Conservation (phyloP, 1,284 basidiomycete genomes). For the Cryptococcus sp. region DNA sequence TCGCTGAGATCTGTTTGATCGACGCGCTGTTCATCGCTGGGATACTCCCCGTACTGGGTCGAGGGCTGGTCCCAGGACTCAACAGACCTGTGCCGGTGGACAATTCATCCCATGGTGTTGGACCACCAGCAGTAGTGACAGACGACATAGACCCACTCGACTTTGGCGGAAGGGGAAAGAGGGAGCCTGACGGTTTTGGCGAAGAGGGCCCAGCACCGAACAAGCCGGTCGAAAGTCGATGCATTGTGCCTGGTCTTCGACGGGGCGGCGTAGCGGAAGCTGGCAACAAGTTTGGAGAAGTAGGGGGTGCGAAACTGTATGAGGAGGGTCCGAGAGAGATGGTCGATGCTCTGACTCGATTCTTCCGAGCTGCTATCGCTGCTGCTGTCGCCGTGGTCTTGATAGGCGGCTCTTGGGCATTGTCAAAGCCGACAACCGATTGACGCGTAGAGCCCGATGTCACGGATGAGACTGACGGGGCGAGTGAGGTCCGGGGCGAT, state of each 20-base stretch:
- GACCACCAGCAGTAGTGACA: conserved; percentile 7
- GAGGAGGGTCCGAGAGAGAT: conserved; percentile 33
- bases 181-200: conserved; percentile 25
- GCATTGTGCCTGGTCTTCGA: conserved; percentile 37
- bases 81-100: conserved; percentile 9
- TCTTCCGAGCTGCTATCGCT: conserved; percentile 7
- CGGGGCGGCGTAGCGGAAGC: conserved; percentile 41
- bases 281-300: conserved; percentile 32
- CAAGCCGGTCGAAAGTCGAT: conserved; percentile 40
- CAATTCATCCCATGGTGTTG: conserved; percentile 19
- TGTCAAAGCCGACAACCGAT: not conserved
- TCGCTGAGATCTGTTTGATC: conserved; percentile 18
- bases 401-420: not conserved
- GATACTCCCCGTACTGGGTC: conserved; percentile 34
- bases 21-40: conserved; percentile 15
- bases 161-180: conserved; percentile 44
- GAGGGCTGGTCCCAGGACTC: conserved; percentile 29
- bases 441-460: conserved; percentile 11
- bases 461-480: conserved; percentile 19
- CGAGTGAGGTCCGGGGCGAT: conserved; percentile 38
- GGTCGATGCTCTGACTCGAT: conserved; percentile 36
- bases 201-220: conserved; percentile 35
- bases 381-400: not conserved
- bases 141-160: conserved; percentile 40
- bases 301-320: conserved; percentile 21